Evolutionary conservation across 1,284 basidiomycete genomes (phyloP), one percentile per base, ranked within the genome.

Genomic region (Pseudozyma thailandica): DNA sequence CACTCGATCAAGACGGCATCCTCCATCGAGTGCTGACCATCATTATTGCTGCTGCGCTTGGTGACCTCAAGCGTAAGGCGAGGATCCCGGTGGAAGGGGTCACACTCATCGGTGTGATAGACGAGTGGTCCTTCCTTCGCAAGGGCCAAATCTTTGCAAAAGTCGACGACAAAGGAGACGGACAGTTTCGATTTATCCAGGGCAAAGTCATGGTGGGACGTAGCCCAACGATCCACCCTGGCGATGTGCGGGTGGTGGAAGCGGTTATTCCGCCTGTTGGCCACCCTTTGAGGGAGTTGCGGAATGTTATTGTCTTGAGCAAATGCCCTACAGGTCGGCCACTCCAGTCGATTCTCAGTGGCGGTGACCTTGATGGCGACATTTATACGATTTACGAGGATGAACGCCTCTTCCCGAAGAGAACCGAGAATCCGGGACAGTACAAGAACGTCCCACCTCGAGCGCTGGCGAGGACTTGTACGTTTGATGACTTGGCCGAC

Each of bases 401-500:
- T 39, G 46, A 54, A 15, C 38, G 37, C 80, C 90, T 48, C 79
- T 90, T 44, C 86, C 90, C 26, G 80, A 85, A 28, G 81, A 82
- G 31, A 8, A 84, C 86, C 2, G 79, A 79, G 37, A 15, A 51
- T 12, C 86, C 90, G 6, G 89, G 87, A 2, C 78, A 82, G n/a
- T 91, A 91, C 10, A 73, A 83, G 3, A 83, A 87, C 1, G 87
- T 87, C 0, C 73, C 79, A 10, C 86, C 83, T 70, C 87, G 86
- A 53, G 45, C 85, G 3, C 78, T 91, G 1, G 78, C 86, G 41
- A 86, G 86, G 27, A 86, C 84, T 31, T 88, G 87, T 79, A 59
- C 49, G 10, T 90, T 89, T 85, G 84, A 78, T 16, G 92, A 90
- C 81, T 88, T 91, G 2, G 88, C 88, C 2, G 87, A 90, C 45